Conservation (phyloP, 169 alveolate genomes). For the Amoebophrya sp. region DNA sequence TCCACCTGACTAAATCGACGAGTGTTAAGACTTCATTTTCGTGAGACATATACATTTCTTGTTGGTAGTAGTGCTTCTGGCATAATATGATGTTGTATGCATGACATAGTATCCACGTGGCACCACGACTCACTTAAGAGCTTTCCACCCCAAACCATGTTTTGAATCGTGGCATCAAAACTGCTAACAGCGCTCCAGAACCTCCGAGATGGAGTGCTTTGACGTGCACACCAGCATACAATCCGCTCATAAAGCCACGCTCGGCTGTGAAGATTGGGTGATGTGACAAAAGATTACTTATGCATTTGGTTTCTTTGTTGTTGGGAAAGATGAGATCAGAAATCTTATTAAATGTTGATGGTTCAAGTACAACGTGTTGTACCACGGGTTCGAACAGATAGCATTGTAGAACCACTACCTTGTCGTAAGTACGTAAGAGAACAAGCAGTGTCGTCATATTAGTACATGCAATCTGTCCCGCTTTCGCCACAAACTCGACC, state of each 20-base stretch:
- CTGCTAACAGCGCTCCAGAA: constrained; percentile 37
- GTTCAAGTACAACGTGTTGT: neutral
- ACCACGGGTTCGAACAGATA: too few species aligned
- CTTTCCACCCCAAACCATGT: neutral
- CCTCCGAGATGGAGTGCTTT: constrained; percentile 37
- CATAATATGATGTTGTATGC: too few species aligned
- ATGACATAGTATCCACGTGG: too few species aligned
- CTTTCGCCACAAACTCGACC: neutral
- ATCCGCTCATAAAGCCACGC: constrained; percentile 32
- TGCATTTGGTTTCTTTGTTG: neutral
- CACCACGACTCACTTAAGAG: neutral
- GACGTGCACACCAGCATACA: constrained; percentile 37
- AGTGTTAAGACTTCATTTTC: too few species aligned
- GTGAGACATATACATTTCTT: too few species aligned
- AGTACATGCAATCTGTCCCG: constrained; percentile 13
- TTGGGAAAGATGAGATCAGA: neutral
- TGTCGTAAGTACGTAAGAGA: neutral
- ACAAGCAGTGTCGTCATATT: neutral
- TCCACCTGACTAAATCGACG: too few species aligned
- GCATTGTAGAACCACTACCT: too few species aligned
- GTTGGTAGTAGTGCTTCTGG: too few species aligned
- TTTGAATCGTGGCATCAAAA: constrained; percentile 34
- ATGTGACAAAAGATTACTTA: too few species aligned
- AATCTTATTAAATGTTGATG: too few species aligned
- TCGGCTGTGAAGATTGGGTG: constrained; percentile 27